Evolutionary conservation across 345 rosid genomes (phyloP).

Genomic region (Salix udensis): DNA sequence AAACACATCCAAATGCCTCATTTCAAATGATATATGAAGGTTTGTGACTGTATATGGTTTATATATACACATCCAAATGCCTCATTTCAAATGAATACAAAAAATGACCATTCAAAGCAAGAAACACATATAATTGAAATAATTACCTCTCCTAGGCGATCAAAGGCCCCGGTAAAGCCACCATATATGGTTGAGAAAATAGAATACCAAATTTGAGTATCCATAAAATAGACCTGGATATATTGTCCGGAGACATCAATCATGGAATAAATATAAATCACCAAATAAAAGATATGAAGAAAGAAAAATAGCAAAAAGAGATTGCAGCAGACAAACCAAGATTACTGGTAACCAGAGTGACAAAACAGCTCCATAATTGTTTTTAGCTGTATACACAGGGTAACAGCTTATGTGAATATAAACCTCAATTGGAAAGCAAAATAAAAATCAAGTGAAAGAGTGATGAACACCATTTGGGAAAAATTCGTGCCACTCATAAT

Average conservation of each 20-base stretch:
- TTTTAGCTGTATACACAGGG: conserved; percentile 46
- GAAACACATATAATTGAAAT: neutral
- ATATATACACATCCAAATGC: too few relatives aligned
- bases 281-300: neutral
- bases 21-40: neutral
- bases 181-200: conserved; percentile 83
- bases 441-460: conserved; percentile 1
- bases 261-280: neutral
- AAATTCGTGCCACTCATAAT: conserved; percentile 86
- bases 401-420: conserved; percentile 5
- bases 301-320: neutral
- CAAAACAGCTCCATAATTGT: conserved; percentile 69
- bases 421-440: conserved; percentile 12
- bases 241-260: conserved; percentile 9
- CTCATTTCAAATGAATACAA: too few relatives aligned
- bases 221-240: conserved; percentile 86
- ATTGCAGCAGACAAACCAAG: conserved; percentile 40
- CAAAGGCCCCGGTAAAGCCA: conserved; percentile 89
- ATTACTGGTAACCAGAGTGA: conserved; percentile 84
- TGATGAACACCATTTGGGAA: conserved; percentile 63
- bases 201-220: conserved; percentile 95
- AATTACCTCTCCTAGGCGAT: conserved; percentile 91
- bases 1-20: neutral
- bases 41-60: neutral
- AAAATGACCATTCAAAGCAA: neutral